Evolutionary conservation across 345 rosid species (phyloP).

Genomic region (Pistacia vera): DNA sequence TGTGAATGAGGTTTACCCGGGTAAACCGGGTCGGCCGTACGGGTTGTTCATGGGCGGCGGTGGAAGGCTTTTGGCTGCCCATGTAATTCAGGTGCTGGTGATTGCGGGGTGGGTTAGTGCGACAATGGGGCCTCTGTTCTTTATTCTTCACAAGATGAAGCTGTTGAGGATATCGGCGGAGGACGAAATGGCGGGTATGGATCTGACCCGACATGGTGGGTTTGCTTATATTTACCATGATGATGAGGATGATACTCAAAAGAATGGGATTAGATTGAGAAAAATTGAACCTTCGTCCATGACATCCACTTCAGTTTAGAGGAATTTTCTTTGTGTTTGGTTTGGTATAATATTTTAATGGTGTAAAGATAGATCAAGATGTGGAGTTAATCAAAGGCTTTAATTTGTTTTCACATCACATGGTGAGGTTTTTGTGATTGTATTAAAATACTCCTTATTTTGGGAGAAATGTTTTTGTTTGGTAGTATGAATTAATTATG

Average conservation of each 20-base stretch:
- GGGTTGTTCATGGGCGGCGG: conserved; percentile 94
- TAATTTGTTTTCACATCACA: no score
- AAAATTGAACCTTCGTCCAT: conserved; percentile 35
- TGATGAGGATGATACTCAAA: conserved; percentile 47
- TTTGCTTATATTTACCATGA: conserved; percentile 82
- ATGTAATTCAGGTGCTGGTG: conserved; percentile 68
- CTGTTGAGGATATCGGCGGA: conserved; percentile 68
- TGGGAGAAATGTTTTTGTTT: no score
- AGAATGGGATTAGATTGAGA: conserved; percentile 38
- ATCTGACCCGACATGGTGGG: conserved; percentile 82
- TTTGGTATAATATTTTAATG: no score
- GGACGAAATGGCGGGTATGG: conserved; percentile 91
- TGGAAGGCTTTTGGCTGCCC: conserved; percentile 77
- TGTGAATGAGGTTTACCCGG: conserved; percentile 56
- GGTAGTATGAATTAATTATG: no score
- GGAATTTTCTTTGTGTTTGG: not conserved
- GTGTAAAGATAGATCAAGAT: not conserved
- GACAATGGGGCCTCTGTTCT: conserved; percentile 83
- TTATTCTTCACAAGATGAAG: conserved; percentile 50
- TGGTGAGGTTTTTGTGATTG: no score
- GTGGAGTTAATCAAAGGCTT: no score
- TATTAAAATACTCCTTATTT: no score
- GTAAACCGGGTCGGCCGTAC: conserved; percentile 37
- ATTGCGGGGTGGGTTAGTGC: conserved; percentile 81
- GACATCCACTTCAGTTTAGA: conserved; percentile 33